These are phyloP conservation scores for Pythium angustatum DNA, from an alignment of 352 stramenopile species.

Conservation along the genomic window DNA sequence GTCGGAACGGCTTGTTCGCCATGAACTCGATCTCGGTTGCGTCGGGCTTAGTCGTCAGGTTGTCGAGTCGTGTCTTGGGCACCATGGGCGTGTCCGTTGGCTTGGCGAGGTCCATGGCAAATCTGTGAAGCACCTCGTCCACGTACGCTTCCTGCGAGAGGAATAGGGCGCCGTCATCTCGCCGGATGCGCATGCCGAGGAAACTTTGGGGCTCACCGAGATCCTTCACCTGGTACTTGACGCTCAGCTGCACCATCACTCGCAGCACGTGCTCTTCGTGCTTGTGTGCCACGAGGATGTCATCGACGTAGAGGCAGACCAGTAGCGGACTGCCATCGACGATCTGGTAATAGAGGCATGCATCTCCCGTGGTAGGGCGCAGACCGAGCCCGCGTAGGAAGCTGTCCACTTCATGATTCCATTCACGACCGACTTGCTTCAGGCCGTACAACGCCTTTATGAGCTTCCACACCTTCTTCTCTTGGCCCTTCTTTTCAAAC, in stretches of 20 bases:
- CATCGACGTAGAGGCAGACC: slow-evolving; percentile 35
- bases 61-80: slow-evolving; percentile 12
- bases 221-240: slow-evolving; percentile 11
- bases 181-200: slow-evolving; percentile 12
- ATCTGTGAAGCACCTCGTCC: slow-evolving; percentile 9
- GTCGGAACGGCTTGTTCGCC: slow-evolving; percentile 10
- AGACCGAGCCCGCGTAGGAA: slow-evolving; percentile 15
- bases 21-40: neutral
- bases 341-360: slow-evolving; percentile 27
- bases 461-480: slow-evolving; percentile 27
- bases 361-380: slow-evolving; percentile 11
- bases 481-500: neutral
- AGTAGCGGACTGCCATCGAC: slow-evolving; percentile 17
- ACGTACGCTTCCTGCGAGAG: slow-evolving; percentile 6
- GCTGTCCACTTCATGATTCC: slow-evolving; percentile 28
- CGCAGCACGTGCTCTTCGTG: neutral
- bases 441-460: slow-evolving; percentile 33
- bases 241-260: neutral
- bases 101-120: neutral
- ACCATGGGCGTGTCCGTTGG: slow-evolving; percentile 13
- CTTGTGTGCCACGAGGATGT: slow-evolving; percentile 21
- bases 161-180: neutral
- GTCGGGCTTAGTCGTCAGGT: neutral
- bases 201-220: slow-evolving; percentile 4
- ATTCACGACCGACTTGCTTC: slow-evolving; percentile 30